These are phyloP conservation scores for Fusarium hainanense DNA, from an alignment of 2,329 filamentous ascomycete genomes.

Conservation along the genomic window DNA sequence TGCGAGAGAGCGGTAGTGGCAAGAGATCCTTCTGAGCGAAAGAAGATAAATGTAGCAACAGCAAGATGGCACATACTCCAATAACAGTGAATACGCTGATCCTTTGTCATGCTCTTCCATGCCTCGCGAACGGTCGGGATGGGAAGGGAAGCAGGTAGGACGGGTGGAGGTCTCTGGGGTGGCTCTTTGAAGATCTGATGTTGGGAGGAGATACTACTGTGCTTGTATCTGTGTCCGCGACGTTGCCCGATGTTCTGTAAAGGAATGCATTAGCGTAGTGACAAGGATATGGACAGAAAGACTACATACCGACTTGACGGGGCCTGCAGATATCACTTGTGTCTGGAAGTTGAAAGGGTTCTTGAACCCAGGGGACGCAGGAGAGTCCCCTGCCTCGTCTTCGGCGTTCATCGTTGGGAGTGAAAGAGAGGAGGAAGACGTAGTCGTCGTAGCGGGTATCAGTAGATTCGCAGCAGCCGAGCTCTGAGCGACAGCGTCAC, in stretches of 20 bases:
- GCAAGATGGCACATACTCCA: conserved; percentile 93
- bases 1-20: conserved; percentile 94
- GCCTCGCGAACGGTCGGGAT: conserved; percentile 91
- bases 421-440: conserved; percentile 30
- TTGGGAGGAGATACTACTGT: conserved; percentile 86
- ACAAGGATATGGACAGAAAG: not conserved
- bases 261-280: conserved; percentile 14
- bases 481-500: conserved; percentile 33
- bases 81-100: conserved; percentile 83
- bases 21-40: conserved; percentile 85
- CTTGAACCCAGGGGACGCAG: conserved; percentile 49
- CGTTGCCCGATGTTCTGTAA: conserved; percentile 85
- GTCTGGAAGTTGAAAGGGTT: conserved; percentile 97
- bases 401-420: conserved; percentile 35
- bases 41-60: conserved; percentile 86
- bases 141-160: conserved; percentile 90
- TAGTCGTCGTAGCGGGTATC: conserved; percentile 23
- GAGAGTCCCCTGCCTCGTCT: conserved; percentile 24
- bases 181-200: conserved; percentile 98
- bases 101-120: conserved; percentile 86
- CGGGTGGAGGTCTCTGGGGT: conserved; percentile 83
- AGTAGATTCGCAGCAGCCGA: conserved; percentile 34
- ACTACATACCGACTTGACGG: conserved; percentile 77
- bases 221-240: conserved; percentile 96
- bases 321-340: conserved; percentile 77